phyloP scores from a whole-genome alignment of 345 rosid species.

The Brassica cretica region DNA sequence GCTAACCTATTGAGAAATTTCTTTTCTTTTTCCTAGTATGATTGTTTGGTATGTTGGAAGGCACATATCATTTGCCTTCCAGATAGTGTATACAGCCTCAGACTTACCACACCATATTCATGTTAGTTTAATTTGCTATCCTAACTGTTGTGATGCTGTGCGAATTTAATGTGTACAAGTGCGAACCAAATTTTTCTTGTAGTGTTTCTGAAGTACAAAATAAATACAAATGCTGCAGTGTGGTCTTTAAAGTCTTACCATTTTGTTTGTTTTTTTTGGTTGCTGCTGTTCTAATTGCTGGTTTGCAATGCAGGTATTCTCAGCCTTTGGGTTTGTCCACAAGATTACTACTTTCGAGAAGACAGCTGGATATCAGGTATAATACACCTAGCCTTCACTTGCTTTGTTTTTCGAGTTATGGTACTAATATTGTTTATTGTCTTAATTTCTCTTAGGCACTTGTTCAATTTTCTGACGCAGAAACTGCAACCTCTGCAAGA shows the following conservation, averaged over 20 bases:
- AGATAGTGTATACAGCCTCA: neutral
- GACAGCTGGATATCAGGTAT: slow-evolving; percentile 96
- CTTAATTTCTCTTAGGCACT: slow-evolving; percentile 62
- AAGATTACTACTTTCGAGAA: slow-evolving; percentile 99
- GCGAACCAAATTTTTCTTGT: neutral
- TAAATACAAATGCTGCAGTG: neutral
- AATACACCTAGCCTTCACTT: neutral
- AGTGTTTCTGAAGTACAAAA: slow-evolving; percentile 8
- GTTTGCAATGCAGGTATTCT: slow-evolving; percentile 82
- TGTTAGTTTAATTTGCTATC: neutral
- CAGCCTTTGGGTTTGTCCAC: slow-evolving; percentile 98
- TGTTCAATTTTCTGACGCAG: slow-evolving; percentile 94
- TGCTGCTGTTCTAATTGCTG: slow-evolving; percentile 31
- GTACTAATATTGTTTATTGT: slow-evolving; percentile 20
- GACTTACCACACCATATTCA: neutral
- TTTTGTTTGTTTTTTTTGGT: neutral
- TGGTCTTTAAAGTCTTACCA: neutral
- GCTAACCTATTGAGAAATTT: neutral
- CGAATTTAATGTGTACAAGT: neutral
- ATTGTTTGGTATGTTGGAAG: neutral
- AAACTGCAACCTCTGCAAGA: slow-evolving; percentile 91
- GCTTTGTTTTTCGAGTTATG: neutral
- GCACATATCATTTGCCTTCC: neutral
- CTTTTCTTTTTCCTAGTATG: neutral
- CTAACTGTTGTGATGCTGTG: neutral